Conservation (phyloP, 768 basidiomycete genomes). For the Pisolithus albus region DNA sequence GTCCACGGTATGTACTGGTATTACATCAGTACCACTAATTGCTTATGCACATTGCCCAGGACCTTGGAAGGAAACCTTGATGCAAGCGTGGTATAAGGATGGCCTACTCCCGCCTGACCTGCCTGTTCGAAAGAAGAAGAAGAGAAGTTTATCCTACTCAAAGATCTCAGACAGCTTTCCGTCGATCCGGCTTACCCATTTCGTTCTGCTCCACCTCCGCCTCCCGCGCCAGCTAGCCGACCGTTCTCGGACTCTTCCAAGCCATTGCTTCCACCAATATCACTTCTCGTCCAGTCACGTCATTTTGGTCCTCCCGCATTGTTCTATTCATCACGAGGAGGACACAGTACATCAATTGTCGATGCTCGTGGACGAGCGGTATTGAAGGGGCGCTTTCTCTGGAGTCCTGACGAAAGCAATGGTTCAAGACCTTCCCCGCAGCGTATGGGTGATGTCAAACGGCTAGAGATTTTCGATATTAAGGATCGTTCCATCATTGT, state of each 20-base stretch:
- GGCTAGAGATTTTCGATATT: constrained; percentile 77
- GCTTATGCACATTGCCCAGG: constrained; percentile 37
- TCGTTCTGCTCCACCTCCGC: constrained; percentile 38
- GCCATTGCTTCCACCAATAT: constrained; percentile 65
- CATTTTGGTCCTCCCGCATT: constrained; percentile 85
- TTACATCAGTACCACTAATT: not conserved
- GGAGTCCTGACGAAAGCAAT: constrained; percentile 61
- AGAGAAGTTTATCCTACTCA: constrained; percentile 55
- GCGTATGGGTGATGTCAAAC: constrained; percentile 76
- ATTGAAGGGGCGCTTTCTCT: constrained; percentile 70
- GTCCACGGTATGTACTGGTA: constrained; percentile 55
- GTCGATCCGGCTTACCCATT: constrained; percentile 81
- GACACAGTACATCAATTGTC: constrained; percentile 82
- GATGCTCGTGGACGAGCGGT: constrained; percentile 83
- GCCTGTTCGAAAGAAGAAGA: constrained; percentile 75
- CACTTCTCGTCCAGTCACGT: constrained; percentile 67
- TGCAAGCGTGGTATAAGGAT: constrained; percentile 88
- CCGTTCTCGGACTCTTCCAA: constrained; percentile 35
- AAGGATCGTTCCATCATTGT: constrained; percentile 70
- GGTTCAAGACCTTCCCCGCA: constrained; percentile 30
- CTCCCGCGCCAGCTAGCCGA: constrained; percentile 24
- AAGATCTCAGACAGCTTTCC: constrained; percentile 69
- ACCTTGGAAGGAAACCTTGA: constrained; percentile 81
- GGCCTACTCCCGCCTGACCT: constrained; percentile 76
- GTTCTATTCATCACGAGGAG: constrained; percentile 85